phyloP scores from a whole-genome alignment of 2,329 filamentous ascomycete species.

The Fusarium sp. region DNA sequence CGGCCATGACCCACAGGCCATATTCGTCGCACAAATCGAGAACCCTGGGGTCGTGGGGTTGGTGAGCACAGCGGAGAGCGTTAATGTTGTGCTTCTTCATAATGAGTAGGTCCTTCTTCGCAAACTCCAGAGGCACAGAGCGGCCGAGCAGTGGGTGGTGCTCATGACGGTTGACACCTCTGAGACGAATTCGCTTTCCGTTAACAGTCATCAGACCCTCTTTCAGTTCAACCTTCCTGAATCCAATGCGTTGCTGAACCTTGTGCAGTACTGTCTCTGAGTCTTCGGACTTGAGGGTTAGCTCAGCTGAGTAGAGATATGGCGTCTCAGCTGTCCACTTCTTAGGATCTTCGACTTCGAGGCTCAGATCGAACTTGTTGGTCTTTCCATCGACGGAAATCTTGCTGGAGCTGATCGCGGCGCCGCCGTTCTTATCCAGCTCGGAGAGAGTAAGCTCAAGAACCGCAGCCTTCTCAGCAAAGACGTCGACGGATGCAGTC shows the following conservation, averaged over 20 bases:
- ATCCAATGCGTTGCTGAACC: slow-evolving; percentile 70
- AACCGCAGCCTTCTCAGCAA: slow-evolving; percentile 52
- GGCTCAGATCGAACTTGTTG: slow-evolving; percentile 58
- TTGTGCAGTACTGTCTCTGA: slow-evolving; percentile 58
- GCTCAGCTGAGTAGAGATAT: slow-evolving; percentile 73
- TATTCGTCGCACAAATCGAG: slow-evolving; percentile 75
- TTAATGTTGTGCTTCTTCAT: slow-evolving; percentile 83
- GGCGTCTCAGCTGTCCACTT: slow-evolving; percentile 81
- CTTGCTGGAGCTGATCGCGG: slow-evolving; percentile 56
- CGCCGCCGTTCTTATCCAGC: slow-evolving; percentile 40
- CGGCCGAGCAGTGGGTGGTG: slow-evolving; percentile 77
- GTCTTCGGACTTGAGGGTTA: slow-evolving; percentile 59
- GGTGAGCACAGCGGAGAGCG: slow-evolving; percentile 77
- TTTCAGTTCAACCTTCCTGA: slow-evolving; percentile 75
- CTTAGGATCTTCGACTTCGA: slow-evolving; percentile 66
- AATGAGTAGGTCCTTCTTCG: slow-evolving; percentile 72
- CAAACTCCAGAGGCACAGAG: slow-evolving; percentile 73
- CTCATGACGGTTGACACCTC: slow-evolving; percentile 76
- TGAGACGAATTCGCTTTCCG: slow-evolving; percentile 72
- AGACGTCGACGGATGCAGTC: slow-evolving; percentile 63
- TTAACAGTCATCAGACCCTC: slow-evolving; percentile 76
- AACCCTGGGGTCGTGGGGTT: slow-evolving; percentile 74
- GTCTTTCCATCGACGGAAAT: slow-evolving; percentile 47
- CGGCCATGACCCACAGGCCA: slow-evolving; percentile 73
- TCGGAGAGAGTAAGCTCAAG: slow-evolving; percentile 63